Conservation (phyloP, 179 eudicot species). For the Beta corolliflora region DNA sequence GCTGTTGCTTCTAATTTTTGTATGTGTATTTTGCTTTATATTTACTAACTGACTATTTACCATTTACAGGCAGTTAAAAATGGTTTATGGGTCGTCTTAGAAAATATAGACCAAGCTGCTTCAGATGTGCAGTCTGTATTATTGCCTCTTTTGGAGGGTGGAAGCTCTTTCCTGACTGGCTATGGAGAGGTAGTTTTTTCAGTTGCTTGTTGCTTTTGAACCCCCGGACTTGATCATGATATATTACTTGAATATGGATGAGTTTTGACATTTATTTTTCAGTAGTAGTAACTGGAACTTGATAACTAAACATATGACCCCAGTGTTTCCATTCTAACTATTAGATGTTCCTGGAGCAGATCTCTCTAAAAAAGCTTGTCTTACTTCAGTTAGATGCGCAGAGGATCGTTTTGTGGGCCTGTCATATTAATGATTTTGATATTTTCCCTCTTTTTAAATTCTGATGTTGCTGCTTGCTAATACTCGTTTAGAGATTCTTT, state of each 20-base stretch:
- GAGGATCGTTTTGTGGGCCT: not conserved
- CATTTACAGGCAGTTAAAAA: conserved; percentile 70
- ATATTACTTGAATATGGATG: not conserved
- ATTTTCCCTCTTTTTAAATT: not conserved
- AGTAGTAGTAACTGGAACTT: not conserved
- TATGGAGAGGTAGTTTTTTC: conserved; percentile 76
- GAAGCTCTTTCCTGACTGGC: conserved; percentile 68
- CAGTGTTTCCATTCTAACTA: not conserved
- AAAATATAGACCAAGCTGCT: conserved; percentile 97
- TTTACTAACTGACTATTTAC: conserved; percentile 1
- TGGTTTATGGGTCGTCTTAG: conserved; percentile 96
- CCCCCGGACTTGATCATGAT: not conserved
- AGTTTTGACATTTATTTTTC: not conserved
- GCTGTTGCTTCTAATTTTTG: not conserved
- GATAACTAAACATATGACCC: not conserved
- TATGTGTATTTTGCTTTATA: not conserved
- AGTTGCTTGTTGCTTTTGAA: not conserved
- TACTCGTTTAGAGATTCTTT: not conserved
- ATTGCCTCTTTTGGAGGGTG: conserved; percentile 91
- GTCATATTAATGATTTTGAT: not conserved
- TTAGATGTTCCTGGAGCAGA: not conserved
- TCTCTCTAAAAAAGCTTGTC: not conserved
- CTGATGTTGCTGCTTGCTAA: not conserved
- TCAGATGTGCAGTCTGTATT: conserved; percentile 85
- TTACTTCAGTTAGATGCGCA: not conserved